Evolutionary conservation across 2,329 filamentous ascomycete species (phyloP), one percentile per base, ranked within the genome.

Genomic region (Pleomassaria siparia): DNA sequence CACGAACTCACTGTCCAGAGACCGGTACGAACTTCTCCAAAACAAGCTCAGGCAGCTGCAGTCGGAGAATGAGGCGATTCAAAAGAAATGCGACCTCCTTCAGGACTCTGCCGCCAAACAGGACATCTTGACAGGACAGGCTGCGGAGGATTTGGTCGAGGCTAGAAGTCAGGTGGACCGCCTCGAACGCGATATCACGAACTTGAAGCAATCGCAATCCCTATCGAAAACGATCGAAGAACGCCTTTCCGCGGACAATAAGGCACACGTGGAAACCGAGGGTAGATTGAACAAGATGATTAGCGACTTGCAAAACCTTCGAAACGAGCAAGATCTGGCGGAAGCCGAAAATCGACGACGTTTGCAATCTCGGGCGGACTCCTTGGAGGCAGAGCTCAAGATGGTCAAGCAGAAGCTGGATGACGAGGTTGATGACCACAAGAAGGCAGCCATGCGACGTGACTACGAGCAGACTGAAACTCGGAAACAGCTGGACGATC

Each of bases 211-310:
- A 0, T 92, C 97, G 71, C 96, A 96, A 74, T 88, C 90, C 29
- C 79, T 99, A 9, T 96, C 89, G 88, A 95, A 94, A 74, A 89
- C 87, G 46, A 95, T 96, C 26, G 91, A 97, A 67, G 86, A 88
- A 54, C 85, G 95, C 43, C 78, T 97, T 35, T 87, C 83, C 53
- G 89, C 94, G 60, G 91, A 97, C 64, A 96, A 94, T 55, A 90
- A 96, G 63, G 83, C 76, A 16, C 76, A 97, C 11, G 80, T 88
- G 33, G 89, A 95, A 50, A 94, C 99, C 68, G 88, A 91, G 55
- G 83, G 85, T 37, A 83, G 91, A 24, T 80, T 97, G 4, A 95
- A 92, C 71, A 86, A 84, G 47, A 79, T 96, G 25, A 83, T 96
- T 37, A 82, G 87, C 3, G 91, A 89, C 44, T 83, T 96, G 41